Evolutionary conservation across 1,139 yeast genomes (phyloP).

Genomic region (Yamadazyma spencermartinsiae): DNA sequence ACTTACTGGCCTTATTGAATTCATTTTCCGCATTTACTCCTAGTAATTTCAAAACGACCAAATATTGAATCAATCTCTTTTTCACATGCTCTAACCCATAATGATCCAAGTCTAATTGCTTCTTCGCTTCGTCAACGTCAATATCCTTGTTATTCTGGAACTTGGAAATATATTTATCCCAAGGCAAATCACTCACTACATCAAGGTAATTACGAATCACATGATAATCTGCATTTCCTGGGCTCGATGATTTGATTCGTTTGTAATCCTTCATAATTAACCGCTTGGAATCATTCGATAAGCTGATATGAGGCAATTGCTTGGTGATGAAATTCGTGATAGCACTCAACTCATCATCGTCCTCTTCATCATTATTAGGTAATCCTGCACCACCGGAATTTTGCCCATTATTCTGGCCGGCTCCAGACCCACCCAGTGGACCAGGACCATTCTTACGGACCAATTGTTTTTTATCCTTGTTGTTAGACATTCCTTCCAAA

Average conservation of each 20-base stretch:
- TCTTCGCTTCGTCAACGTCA: slow-evolving; percentile 56
- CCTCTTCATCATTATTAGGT: slow-evolving; percentile 20
- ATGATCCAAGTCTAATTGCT: slow-evolving; percentile 74
- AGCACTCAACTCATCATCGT: slow-evolving; percentile 44
- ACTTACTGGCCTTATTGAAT: slow-evolving; percentile 15
- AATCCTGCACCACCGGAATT: slow-evolving; percentile 31
- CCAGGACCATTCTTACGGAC: slow-evolving; percentile 17
- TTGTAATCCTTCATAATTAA: slow-evolving; percentile 64
- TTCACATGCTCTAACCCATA: slow-evolving; percentile 83
- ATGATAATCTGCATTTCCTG: slow-evolving; percentile 73
- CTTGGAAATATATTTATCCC: slow-evolving; percentile 47
- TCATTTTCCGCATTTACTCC: slow-evolving; percentile 40
- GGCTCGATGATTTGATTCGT: slow-evolving; percentile 61
- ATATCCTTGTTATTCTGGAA: slow-evolving; percentile 44
- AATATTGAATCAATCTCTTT: slow-evolving; percentile 74
- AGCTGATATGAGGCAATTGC: slow-evolving; percentile 45
- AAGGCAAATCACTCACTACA: slow-evolving; percentile 67
- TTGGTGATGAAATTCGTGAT: slow-evolving; percentile 46
- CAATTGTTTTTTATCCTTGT: slow-evolving; percentile 15
- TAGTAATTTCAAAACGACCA: slow-evolving; percentile 73
- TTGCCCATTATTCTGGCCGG: slow-evolving; percentile 24
- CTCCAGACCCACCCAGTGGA: slow-evolving; percentile 17
- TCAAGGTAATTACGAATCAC: slow-evolving; percentile 72
- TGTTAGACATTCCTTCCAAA: slow-evolving; percentile 48
- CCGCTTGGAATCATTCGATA: slow-evolving; percentile 52